Conservation (phyloP, 164 flowering plant genomes). For the Piper longum region DNA sequence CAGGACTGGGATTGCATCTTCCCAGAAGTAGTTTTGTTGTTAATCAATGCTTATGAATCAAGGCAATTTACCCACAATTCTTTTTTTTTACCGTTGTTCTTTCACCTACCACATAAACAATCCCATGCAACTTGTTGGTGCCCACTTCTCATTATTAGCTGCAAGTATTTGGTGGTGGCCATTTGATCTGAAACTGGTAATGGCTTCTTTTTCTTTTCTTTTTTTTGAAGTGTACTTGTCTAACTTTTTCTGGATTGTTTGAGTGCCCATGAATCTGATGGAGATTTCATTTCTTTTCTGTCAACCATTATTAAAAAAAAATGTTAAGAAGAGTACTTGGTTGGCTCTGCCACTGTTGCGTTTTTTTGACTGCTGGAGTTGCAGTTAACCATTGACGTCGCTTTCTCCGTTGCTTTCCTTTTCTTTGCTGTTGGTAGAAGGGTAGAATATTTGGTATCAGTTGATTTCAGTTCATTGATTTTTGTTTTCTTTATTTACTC, state of each 20-base stretch:
- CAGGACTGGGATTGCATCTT: not conserved
- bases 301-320: too few relatives aligned
- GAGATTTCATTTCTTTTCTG: not conserved
- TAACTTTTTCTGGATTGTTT: too few relatives aligned
- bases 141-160: too few relatives aligned
- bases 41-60: not conserved
- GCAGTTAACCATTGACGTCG: not conserved
- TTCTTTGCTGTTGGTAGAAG: slow-evolving; percentile 1
- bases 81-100: too few relatives aligned
- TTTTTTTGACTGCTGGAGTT: slow-evolving; percentile 1
- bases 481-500: not conserved
- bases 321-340: not conserved
- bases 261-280: too few relatives aligned
- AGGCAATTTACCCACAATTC: not conserved
- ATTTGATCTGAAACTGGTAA: too few relatives aligned
- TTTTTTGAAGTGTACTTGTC: not conserved
- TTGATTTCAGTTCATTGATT: not conserved
- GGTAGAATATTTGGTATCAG: slow-evolving; percentile 2
- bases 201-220: too few relatives aligned
- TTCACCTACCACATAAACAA: not conserved
- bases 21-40: not conserved
- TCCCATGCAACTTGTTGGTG: too few relatives aligned
- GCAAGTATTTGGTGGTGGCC: too few relatives aligned
- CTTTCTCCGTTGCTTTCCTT: not conserved
- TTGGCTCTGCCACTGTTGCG: not conserved